Evolutionary conservation across 345 rosid species (phyloP).

Genomic region (Camelina hispida): DNA sequence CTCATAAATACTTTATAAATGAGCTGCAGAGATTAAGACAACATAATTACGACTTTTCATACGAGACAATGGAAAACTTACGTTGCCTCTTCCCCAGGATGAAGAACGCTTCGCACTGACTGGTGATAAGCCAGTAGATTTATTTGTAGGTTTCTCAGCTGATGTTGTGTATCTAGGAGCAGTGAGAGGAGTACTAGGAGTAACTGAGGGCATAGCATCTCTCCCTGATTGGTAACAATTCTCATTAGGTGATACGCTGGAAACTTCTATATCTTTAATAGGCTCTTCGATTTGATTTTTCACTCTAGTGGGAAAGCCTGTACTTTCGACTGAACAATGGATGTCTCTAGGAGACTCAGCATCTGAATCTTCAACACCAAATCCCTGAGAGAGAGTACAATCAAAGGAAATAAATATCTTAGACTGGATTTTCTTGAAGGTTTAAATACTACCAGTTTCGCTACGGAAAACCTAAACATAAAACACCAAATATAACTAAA

Average conservation of each 20-base stretch:
- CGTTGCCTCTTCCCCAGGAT: conserved; percentile 89
- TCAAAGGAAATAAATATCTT: conserved; percentile 19
- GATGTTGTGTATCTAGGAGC: conserved; percentile 60
- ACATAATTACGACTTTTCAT: conserved; percentile 16
- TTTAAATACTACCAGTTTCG: conserved; percentile 14
- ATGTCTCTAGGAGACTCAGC: conserved; percentile 64
- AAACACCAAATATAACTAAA: conserved; percentile 21
- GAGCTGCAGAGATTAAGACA: conserved; percentile 5
- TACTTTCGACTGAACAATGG: conserved; percentile 59
- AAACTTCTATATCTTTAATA: conserved; percentile 54
- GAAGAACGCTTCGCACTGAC: conserved; percentile 64
- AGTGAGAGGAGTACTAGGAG: conserved; percentile 62
- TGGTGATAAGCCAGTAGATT: conserved; percentile 57
- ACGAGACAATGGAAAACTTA: conserved; percentile 50
- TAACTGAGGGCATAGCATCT: conserved; percentile 69
- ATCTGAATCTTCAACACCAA: conserved; percentile 87
- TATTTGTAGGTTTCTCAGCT: conserved; percentile 64
- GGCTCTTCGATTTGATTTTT: conserved; percentile 65
- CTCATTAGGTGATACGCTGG: conserved; percentile 58
- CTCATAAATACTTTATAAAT: not conserved
- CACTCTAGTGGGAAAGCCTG: conserved; percentile 47
- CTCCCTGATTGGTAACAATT: conserved; percentile 81
- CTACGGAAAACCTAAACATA: not conserved
- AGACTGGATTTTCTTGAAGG: conserved; percentile 2
- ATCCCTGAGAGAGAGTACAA: conserved; percentile 58